These are phyloP conservation scores for Xylaria multiplex DNA, from an alignment of 2,329 filamentous ascomycete genomes.

Conservation along the genomic window DNA sequence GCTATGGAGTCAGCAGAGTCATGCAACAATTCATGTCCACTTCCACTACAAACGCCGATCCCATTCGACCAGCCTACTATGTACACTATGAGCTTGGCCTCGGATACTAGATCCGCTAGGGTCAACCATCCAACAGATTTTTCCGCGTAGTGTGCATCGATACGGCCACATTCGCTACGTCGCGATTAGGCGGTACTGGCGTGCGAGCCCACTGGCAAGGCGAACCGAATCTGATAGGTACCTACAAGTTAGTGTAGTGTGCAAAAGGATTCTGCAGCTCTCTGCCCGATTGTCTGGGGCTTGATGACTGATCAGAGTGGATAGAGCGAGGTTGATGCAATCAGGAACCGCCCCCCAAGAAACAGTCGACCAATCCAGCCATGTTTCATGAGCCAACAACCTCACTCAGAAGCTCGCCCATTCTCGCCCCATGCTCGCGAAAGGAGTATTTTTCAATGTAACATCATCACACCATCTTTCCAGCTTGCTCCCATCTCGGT, in stretches of 20 bases:
- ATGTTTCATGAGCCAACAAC: conserved; percentile 31
- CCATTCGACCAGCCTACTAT: conserved; percentile 4
- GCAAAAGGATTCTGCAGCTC: not conserved
- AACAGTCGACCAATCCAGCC: conserved; percentile 22
- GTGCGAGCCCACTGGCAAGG: not conserved
- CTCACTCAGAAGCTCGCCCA: conserved; percentile 3
- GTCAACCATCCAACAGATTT: not conserved
- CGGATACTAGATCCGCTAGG: not conserved
- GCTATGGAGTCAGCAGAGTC: conserved; percentile 35
- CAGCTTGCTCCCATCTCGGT: conserved; percentile 25
- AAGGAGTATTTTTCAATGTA: conserved; percentile 18
- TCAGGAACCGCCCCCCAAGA: conserved; percentile 11
- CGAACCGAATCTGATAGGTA: not conserved
- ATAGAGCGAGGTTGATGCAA: conserved; percentile 1
- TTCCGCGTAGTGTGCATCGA: not conserved
- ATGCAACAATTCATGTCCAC: conserved; percentile 31
- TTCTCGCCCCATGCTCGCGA: conserved; percentile 11
- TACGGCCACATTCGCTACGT: too few species aligned
- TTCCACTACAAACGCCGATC: conserved; percentile 22
- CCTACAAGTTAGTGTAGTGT: not conserved
- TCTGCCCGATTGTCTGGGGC: conserved; percentile 1
- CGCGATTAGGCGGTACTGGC: not conserved
- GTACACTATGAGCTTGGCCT: not conserved
- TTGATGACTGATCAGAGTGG: conserved; percentile 27
- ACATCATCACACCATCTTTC: conserved; percentile 31